phyloP scores from a whole-genome alignment of 2,329 filamentous ascomycete genomes.

The Coniella vitis region DNA sequence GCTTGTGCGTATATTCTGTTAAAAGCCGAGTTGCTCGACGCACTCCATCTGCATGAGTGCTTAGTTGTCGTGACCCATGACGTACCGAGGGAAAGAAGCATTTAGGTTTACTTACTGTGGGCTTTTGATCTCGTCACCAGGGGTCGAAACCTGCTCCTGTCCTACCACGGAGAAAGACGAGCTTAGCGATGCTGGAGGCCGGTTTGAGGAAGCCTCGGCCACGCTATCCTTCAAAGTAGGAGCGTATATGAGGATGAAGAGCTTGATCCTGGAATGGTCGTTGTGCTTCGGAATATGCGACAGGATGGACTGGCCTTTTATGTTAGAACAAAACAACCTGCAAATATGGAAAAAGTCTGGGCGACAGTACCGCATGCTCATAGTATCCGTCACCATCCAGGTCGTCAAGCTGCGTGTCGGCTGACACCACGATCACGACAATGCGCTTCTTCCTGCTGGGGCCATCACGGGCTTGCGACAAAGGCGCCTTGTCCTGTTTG shows the following conservation, averaged over 20 bases:
- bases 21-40: slow-evolving; percentile 57
- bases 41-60: slow-evolving; percentile 31
- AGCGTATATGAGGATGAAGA: slow-evolving; percentile 87
- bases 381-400: slow-evolving; percentile 55
- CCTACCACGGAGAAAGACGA: slow-evolving; percentile 88
- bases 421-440: slow-evolving; percentile 83
- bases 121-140: slow-evolving; percentile 56
- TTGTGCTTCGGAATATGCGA: slow-evolving; percentile 78
- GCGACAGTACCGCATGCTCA: slow-evolving; percentile 69
- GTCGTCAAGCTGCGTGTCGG: slow-evolving; percentile 56
- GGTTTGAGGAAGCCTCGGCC: slow-evolving; percentile 48
- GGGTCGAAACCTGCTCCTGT: slow-evolving; percentile 62
- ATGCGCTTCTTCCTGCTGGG: slow-evolving; percentile 56
- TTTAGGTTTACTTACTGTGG: slow-evolving; percentile 39
- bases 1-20: slow-evolving; percentile 77
- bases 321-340: slow-evolving; percentile 2
- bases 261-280: slow-evolving; percentile 64
- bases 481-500: slow-evolving; percentile 41
- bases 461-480: slow-evolving; percentile 28
- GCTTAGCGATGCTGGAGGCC: slow-evolving; percentile 56
- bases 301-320: slow-evolving; percentile 61
- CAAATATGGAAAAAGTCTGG: not conserved
- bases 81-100: not conserved
- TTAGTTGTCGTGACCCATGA: not conserved
- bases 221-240: slow-evolving; percentile 66